Evolutionary conservation across 352 stramenopile species (phyloP), one percentile per base, ranked within the genome.

Genomic region (Thraustotheca clavata): DNA sequence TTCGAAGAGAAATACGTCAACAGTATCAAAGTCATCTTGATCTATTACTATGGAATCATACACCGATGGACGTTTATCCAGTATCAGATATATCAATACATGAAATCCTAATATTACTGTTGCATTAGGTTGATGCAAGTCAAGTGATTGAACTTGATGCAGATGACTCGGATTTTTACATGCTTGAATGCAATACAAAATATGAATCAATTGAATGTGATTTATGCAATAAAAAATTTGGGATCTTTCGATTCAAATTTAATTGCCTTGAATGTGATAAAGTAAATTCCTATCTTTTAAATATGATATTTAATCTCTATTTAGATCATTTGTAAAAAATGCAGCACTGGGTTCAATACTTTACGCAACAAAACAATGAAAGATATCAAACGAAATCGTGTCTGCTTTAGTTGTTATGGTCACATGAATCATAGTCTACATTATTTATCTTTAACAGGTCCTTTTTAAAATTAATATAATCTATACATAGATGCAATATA

Each of bases 381-480:
- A 14, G 43, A 50, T 14, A 14, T 50, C 22, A 14, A 50, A 29
- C 6, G 6, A 22, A 50, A 6, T 6, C 43, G 43, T 29, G 14
- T 50, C 22, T 50, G 43, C 14, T 6, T 50, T 14, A 6, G 43
- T 6, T 50, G 43, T n/a, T 27, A 38, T 5, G 18, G 24, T 57
- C 8, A 38, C 39, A 8, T 7, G 35, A n/a, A 5, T 8, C 12
- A 14, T 57, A 20, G 8, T 8, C 48, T 57, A 8, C 12, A 57
- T 57, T 38, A 40, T 38, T 57, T 57, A 57, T 22, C 8, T 5
- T 22, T 5, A 57, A 32, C 39, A 32, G 39, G 39, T 27, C 48
- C 4, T 47, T 7, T 7, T 11, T 8, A 32, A 60, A 60, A 60
- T 47, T 39, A 60, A 60, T 47, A 39, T 43, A 59, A 59, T 46